Evolutionary conservation across 176 grass and related monocot genomes (phyloP).

Genomic region (Raddia guianensis): DNA sequence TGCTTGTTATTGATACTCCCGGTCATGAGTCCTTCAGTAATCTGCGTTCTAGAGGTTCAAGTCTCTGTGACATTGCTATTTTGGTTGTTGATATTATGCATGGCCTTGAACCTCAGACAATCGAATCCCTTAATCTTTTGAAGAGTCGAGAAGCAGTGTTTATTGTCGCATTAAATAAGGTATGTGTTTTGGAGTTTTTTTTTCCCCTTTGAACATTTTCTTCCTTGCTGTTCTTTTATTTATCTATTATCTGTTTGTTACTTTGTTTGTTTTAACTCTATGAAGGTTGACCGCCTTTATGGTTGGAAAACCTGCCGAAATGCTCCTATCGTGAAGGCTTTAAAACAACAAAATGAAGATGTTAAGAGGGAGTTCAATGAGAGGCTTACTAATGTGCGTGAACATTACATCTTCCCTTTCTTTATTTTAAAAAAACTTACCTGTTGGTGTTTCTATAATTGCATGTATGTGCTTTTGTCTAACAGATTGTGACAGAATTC

Average conservation of each 20-base stretch:
- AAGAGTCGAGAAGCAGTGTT: slow-evolving; percentile 80
- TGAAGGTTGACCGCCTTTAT: slow-evolving; percentile 95
- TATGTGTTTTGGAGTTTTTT: slow-evolving; percentile 40
- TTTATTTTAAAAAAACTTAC: background rate
- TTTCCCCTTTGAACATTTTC: slow-evolving; percentile 6
- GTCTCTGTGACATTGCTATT: slow-evolving; percentile 95
- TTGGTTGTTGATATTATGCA: slow-evolving; percentile 99
- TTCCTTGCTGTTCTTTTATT: slow-evolving; percentile 27
- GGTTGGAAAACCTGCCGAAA: slow-evolving; percentile 76
- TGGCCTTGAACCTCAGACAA: slow-evolving; percentile 91
- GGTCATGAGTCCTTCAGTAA: slow-evolving; percentile 92
- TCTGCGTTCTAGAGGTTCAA: slow-evolving; percentile 96
- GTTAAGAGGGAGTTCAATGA: slow-evolving; percentile 92
- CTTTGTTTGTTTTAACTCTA: slow-evolving; percentile 31
- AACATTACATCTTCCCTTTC: slow-evolving; percentile 16
- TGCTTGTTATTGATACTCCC: slow-evolving; percentile 97
- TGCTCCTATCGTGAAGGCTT: slow-evolving; percentile 80
- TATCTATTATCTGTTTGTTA: slow-evolving; percentile 30
- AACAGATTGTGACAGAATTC: slow-evolving; percentile 83
- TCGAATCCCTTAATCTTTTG: slow-evolving; percentile 90
- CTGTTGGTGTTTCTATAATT: slow-evolving; percentile 5
- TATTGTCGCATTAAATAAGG: slow-evolving; percentile 99
- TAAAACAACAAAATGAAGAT: slow-evolving; percentile 86
- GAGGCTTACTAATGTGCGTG: slow-evolving; percentile 84
- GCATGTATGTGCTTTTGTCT: slow-evolving; percentile 21